Evolutionary conservation across 306 rosid genomes (phyloP), one percentile per base, ranked within the genome.

Genomic region (Chamaecrista fasciculata): DNA sequence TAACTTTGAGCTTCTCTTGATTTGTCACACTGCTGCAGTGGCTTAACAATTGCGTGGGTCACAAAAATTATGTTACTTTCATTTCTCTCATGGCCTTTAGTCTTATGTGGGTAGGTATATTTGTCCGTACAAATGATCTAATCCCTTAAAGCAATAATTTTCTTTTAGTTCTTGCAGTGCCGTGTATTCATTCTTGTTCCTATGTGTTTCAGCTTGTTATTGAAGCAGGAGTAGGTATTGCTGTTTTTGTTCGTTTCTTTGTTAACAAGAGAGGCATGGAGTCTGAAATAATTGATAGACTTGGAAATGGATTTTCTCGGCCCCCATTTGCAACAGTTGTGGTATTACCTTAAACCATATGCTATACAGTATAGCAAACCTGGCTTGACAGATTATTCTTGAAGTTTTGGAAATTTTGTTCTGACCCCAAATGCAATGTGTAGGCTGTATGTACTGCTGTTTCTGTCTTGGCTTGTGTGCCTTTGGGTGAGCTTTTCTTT

Each of bases 21-120:
- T 86, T 43, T 71, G 29, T 78, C 72, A 49, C 46, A 34, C 82
- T 79, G 81, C 69, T 84, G 90, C 96, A 93, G 98, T 93, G 97
- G 98, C 98, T 93, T 75, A 93, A 93, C 81, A 93, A 93, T 69
- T 93, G 98, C 28, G 98, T 93, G 75, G 98, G 98, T 76, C 89
- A 76, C 76, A 93, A 90, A 79, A 93, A 93, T 80, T 93, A 93
- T 70, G 74, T 69, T 24, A 88, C 94, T 68, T 93, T 93, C 80
- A 90, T 93, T 69, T 68, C 94, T 82, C 96, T 93, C 67, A 93
- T 93, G 98, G 96, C 92, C 79, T 84, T 69, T 42, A 90, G 97
- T 85, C 96, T 90, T 60, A 23, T 76, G 39, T 93, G 98, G 98
- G 98, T 93, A 86, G 40, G 97, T 77, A 71, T 70, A 36, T 37